A percentile compares a stretch with the other conserved stretches of the same genome.
These are phyloP conservation scores for Schwanniomyces vanrijiae DNA, from an alignment of 805 yeast genomes.

Conservation along the genomic window DNA sequence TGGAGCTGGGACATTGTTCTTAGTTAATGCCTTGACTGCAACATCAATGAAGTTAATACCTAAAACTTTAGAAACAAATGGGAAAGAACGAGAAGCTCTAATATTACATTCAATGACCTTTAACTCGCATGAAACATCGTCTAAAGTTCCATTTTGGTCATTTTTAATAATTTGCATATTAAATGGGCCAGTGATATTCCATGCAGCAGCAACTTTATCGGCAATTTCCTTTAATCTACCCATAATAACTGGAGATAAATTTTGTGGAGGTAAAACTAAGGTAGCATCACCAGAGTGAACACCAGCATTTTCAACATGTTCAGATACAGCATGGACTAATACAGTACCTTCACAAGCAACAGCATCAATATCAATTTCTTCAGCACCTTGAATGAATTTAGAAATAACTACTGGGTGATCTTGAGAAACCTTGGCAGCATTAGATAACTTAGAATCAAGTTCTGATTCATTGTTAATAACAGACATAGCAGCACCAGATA, in stretches of 20 bases:
- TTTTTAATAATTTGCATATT: constrained; percentile 95
- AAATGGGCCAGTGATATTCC: constrained; percentile 97
- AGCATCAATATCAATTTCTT: constrained; percentile 96
- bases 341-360: constrained; percentile 90
- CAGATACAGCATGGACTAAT: constrained; percentile 92
- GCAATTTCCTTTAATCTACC: constrained; percentile 81
- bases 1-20: constrained; percentile 73
- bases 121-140: constrained; percentile 55
- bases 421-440: constrained; percentile 89
- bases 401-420: constrained; percentile 98
- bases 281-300: constrained; percentile 99
- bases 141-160: constrained; percentile 57
- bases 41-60: constrained; percentile 94
- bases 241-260: constrained; percentile 64
- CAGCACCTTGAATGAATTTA: constrained; percentile 92
- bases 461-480: constrained; percentile 80
- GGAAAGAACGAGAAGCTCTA: constrained; percentile 98
- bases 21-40: constrained; percentile 84
- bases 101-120: constrained; percentile 98
- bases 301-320: constrained; percentile 98
- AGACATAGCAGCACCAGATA: constrained; percentile 98
- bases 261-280: constrained; percentile 88
- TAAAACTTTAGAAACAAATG: constrained; percentile 95
- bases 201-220: constrained; percentile 89
- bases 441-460: constrained; percentile 75